Evolutionary conservation across 352 stramenopile species (phyloP).

Genomic region (Globisporangium lucens): DNA sequence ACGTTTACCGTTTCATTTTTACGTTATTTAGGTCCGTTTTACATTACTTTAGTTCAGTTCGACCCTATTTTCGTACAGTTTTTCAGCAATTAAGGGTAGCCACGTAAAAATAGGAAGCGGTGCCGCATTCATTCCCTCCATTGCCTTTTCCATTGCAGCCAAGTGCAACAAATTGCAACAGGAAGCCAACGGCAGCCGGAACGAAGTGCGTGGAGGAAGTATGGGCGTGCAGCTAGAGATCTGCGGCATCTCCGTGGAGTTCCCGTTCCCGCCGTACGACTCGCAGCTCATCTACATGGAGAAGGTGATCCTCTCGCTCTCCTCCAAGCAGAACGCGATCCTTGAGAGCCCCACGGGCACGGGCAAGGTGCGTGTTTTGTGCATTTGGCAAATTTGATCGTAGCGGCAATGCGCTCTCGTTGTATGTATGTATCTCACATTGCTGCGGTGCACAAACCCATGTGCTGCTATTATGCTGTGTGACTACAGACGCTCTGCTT

Average conservation of each 20-base stretch:
- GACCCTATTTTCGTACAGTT: not conserved
- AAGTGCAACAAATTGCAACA: conserved; percentile 10
- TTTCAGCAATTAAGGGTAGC: not conserved
- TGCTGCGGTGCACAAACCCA: not conserved
- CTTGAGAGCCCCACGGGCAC: conserved; percentile 98
- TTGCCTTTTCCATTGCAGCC: not conserved
- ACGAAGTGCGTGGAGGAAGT: not conserved
- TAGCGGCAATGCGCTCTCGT: not conserved
- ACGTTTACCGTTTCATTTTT: not conserved
- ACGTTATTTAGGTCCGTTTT: not conserved
- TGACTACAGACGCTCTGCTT: conserved; percentile 92
- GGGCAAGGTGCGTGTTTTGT: conserved; percentile 78
- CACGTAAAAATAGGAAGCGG: conserved; percentile 2
- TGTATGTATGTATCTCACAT: not conserved
- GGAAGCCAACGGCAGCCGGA: not conserved
- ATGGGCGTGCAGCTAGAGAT: conserved; percentile 71
- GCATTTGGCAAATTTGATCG: not conserved
- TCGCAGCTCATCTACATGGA: conserved; percentile 98
- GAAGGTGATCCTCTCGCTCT: conserved; percentile 91
- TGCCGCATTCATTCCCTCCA: not conserved
- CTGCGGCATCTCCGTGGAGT: conserved; percentile 90
- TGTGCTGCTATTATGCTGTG: not conserved
- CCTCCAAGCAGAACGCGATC: conserved; percentile 93
- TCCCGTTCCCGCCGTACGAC: conserved; percentile 96
- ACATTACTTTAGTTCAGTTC: not conserved